Evolutionary conservation across 140 eudicot genomes (phyloP).

Genomic region (Senecio squalidus): DNA sequence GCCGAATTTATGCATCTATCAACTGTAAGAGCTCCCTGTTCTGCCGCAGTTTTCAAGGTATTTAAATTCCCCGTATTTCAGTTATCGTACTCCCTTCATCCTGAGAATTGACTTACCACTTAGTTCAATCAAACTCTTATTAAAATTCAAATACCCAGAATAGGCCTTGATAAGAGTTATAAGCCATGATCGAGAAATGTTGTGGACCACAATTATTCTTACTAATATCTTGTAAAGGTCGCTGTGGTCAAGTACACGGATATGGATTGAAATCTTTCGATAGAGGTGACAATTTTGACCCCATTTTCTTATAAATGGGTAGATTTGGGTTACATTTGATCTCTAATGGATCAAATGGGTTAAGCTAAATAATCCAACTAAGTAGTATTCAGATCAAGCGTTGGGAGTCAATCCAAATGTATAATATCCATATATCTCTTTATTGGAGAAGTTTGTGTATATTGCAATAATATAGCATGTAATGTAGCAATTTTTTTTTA

Average conservation of each 20-base stretch:
- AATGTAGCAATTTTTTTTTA: too few species aligned
- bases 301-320: not conserved
- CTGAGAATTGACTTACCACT: not conserved
- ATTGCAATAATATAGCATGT: too few species aligned
- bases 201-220: conserved; percentile 1
- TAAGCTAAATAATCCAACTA: too few species aligned
- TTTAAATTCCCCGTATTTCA: conserved; percentile 8
- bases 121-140: not conserved
- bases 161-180: not conserved
- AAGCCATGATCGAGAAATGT: not conserved
- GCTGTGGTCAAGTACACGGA: not conserved
- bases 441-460: too few species aligned
- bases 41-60: conserved; percentile 92
- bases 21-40: conserved; percentile 78
- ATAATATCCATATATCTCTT: too few species aligned
- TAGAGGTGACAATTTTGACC: not conserved
- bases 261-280: not conserved
- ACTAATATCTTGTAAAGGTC: not conserved
- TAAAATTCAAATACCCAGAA: not conserved
- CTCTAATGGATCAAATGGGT: too few species aligned
- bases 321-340: not conserved
- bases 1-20: conserved; percentile 85
- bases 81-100: not conserved
- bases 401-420: too few species aligned
- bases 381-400: too few species aligned